A percentile compares a stretch with the other conserved stretches of the same genome.
phyloP scores from a whole-genome alignment of 805 yeast species.

The Suhomyces sp. region DNA sequence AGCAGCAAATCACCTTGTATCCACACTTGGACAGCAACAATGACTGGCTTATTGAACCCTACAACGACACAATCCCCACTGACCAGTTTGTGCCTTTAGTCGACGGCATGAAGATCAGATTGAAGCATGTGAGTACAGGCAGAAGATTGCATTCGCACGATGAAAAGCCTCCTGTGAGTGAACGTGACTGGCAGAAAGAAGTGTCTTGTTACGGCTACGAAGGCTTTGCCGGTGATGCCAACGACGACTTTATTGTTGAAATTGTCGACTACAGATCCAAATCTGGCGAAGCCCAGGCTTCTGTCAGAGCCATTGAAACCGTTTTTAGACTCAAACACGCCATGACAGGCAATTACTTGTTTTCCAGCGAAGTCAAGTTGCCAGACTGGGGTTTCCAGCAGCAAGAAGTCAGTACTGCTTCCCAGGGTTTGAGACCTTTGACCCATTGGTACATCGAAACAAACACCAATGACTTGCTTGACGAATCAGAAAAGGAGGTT shows the following conservation, averaged over 20 bases:
- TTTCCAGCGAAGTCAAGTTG: slow-evolving; percentile 70
- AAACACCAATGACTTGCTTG: slow-evolving; percentile 53
- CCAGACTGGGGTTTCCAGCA: slow-evolving; percentile 85
- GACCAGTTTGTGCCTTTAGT: slow-evolving; percentile 57
- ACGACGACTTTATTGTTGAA: slow-evolving; percentile 78
- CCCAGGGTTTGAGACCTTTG: slow-evolving; percentile 59
- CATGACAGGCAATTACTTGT: slow-evolving; percentile 72
- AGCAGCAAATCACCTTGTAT: slow-evolving; percentile 78
- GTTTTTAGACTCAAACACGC: slow-evolving; percentile 75
- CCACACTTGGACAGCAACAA: slow-evolving; percentile 77
- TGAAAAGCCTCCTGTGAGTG: slow-evolving; percentile 73
- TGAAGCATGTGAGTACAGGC: slow-evolving; percentile 54
- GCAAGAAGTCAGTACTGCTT: slow-evolving; percentile 80
- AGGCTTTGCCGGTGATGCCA: slow-evolving; percentile 78
- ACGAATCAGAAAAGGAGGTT: slow-evolving; percentile 18
- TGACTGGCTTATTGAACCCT: slow-evolving; percentile 67
- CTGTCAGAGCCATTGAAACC: slow-evolving; percentile 64
- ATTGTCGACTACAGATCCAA: slow-evolving; percentile 55
- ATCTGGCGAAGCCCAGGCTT: slow-evolving; percentile 50
- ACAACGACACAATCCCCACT: slow-evolving; percentile 56
- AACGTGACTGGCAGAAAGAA: slow-evolving; percentile 82
- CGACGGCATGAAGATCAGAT: slow-evolving; percentile 69
- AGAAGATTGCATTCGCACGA: slow-evolving; percentile 82
- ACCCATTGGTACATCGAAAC: slow-evolving; percentile 74
- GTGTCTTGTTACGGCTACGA: slow-evolving; percentile 73